phyloP scores from a whole-genome alignment of 768 basidiomycete species.

The Phylloporus arenicola region DNA sequence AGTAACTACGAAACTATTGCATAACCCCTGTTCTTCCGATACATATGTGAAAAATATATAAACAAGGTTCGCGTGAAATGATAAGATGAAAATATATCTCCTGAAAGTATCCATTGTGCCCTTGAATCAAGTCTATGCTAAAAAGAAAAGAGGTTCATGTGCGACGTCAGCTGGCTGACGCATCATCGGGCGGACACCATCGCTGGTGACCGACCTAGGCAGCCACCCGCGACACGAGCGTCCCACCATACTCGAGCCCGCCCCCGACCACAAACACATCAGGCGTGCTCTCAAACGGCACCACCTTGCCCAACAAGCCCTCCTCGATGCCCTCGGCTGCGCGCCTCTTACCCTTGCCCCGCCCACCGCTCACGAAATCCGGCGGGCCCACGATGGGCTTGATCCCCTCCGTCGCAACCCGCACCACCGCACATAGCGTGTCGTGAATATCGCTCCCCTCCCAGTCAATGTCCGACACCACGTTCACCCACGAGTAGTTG shows the following conservation, averaged over 20 bases:
- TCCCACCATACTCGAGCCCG: constrained; percentile 30
- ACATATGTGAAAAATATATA: constrained; percentile 6
- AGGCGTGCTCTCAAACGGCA: constrained; percentile 35
- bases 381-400: constrained; percentile 21
- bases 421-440: constrained; percentile 37
- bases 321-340: constrained; percentile 17
- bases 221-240: constrained; percentile 33
- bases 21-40: constrained; percentile 1
- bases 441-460: constrained; percentile 72
- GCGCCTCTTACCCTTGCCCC: constrained; percentile 28
- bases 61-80: background rate
- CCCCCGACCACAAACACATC: constrained; percentile 25
- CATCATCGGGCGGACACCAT: background rate
- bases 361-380: constrained; percentile 19
- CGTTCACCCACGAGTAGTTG: constrained; percentile 79
- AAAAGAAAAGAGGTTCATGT: background rate
- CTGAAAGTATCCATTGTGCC: constrained; percentile 10
- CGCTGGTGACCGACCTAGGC: constrained; percentile 10
- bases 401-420: constrained; percentile 33
- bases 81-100: constrained; percentile 10
- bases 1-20: background rate
- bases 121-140: constrained; percentile 1
- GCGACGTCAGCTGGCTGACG: background rate
- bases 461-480: constrained; percentile 77
- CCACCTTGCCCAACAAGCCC: constrained; percentile 20